These are phyloP conservation scores for Phylloporus rhodoxanthus DNA, from an alignment of 768 basidiomycete species.

Conservation along the genomic window DNA sequence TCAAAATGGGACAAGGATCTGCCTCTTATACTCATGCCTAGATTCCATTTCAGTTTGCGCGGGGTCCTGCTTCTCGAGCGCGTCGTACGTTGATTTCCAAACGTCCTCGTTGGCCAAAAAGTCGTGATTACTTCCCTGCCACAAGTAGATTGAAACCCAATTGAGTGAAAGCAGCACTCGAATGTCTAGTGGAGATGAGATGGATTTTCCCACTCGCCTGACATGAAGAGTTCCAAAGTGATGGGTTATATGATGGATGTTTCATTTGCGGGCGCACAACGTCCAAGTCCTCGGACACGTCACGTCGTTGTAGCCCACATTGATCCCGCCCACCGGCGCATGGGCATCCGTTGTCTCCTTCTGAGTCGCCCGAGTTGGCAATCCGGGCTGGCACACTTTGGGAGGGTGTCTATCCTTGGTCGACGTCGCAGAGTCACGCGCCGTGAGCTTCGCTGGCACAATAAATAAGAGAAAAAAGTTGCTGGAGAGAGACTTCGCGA, in stretches of 20 bases:
- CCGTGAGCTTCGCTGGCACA: constrained; percentile 1
- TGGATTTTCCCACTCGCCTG: not conserved
- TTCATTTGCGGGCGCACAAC: constrained; percentile 17
- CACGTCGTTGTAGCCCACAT: not conserved
- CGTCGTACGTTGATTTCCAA: too few species aligned
- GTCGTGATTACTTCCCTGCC: too few species aligned
- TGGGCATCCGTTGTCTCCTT: not conserved
- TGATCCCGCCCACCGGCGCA: not conserved
- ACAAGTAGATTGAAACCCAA: not conserved
- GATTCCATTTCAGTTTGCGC: not conserved
- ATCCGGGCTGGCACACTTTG: not conserved
- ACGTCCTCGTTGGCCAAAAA: too few species aligned
- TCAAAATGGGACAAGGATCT: not conserved
- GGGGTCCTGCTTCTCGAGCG: too few species aligned
- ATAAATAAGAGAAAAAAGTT: not conserved
- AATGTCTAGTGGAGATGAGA: not conserved
- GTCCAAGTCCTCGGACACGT: constrained; percentile 15
- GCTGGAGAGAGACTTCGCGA: not conserved
- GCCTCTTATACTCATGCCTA: not conserved
- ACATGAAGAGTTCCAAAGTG: not conserved
- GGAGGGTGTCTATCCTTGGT: constrained; percentile 8
- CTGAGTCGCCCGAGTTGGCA: not conserved
- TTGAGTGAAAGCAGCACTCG: not conserved
- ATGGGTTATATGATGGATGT: constrained; percentile 4
- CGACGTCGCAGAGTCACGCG: not conserved